Evolutionary conservation across 805 yeast genomes (phyloP), one percentile per base, ranked within the genome.

Genomic region (Wickerhamiella sergipiensis): DNA sequence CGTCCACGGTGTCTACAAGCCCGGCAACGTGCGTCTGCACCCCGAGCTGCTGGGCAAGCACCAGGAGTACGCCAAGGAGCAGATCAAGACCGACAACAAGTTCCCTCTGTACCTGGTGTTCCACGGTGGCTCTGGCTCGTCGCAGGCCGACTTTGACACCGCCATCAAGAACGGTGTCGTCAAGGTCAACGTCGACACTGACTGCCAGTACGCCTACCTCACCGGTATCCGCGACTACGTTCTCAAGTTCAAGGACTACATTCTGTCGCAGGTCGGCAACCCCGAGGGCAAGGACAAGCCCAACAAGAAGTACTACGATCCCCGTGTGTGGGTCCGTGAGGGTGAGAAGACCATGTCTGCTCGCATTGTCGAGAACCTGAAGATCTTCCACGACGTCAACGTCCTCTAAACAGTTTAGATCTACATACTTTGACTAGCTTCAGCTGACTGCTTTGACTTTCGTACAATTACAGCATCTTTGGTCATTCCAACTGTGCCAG

Each of bases 321-420:
- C 98, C 76, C 90, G 98, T 83, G 97, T 89, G 74, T 92, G 98
- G 98, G 97, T 92, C 61, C 89, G 97, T 81, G 97, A 90, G 77
- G 97, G 98, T 80, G 98, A 92, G 80, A 88, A 88, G 88, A 88
- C 97, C 68, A 90, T 92, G 97, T 61, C 81, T 61, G 74, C 71
- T 61, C 86, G 97, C 82, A 77, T 92, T 66, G 61, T 84, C 56
- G 83, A 80, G 71, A 94, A 95, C 65, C 77, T 92, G 70, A 76
- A 72, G 49, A 75, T 85, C 68, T 92, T 92, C 95, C 88, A 66
- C 66, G 58, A 70, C 50, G 60, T 55, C 47, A 59, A 60, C 62
- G 55, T 53, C 43, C 46, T 63, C 44, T 62, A 63, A 57, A 52
- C 33, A 12, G 9, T n/a, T n/a, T 29, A 29, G 33, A 29, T 29